These are phyloP conservation scores for Zymoseptoria tritici DNA, from an alignment of 2,329 filamentous ascomycete genomes.

Conservation along the genomic window DNA sequence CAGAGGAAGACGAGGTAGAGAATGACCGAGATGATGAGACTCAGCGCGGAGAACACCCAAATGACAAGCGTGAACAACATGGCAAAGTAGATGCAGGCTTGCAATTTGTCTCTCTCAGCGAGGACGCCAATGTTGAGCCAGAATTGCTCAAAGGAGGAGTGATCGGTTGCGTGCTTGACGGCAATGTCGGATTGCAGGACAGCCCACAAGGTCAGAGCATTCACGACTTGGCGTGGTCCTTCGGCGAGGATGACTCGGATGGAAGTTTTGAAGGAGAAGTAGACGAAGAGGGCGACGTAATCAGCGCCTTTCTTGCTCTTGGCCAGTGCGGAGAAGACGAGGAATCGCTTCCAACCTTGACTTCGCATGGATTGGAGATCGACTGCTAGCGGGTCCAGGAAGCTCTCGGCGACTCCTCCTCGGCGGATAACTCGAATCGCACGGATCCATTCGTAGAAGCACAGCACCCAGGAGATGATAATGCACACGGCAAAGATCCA, in stretches of 20 bases:
- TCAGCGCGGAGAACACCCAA: slow-evolving; percentile 75
- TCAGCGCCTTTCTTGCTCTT: slow-evolving; percentile 86
- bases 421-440: slow-evolving; percentile 74
- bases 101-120: slow-evolving; percentile 64
- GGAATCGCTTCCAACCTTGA: slow-evolving; percentile 77
- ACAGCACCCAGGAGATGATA: slow-evolving; percentile 77
- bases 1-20: slow-evolving; percentile 86
- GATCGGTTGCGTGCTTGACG: slow-evolving; percentile 47
- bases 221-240: slow-evolving; percentile 84
- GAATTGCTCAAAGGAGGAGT: slow-evolving; percentile 63
- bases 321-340: slow-evolving; percentile 87
- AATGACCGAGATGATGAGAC: slow-evolving; percentile 63
- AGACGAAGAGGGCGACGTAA: slow-evolving; percentile 84
- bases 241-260: slow-evolving; percentile 84
- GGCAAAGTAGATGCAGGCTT: slow-evolving; percentile 74
- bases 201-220: slow-evolving; percentile 79
- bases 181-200: slow-evolving; percentile 70
- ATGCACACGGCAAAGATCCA: slow-evolving; percentile 96
- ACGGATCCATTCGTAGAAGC: slow-evolving; percentile 70
- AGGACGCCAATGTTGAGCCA: slow-evolving; percentile 73
- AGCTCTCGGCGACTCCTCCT: slow-evolving; percentile 83
- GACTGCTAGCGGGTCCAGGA: slow-evolving; percentile 79
- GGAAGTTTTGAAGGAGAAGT: slow-evolving; percentile 78
- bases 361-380: slow-evolving; percentile 76
- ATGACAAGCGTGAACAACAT: slow-evolving; percentile 90